phyloP scores from a whole-genome alignment of 1,284 basidiomycete genomes.

The Puccinia novopanici region DNA sequence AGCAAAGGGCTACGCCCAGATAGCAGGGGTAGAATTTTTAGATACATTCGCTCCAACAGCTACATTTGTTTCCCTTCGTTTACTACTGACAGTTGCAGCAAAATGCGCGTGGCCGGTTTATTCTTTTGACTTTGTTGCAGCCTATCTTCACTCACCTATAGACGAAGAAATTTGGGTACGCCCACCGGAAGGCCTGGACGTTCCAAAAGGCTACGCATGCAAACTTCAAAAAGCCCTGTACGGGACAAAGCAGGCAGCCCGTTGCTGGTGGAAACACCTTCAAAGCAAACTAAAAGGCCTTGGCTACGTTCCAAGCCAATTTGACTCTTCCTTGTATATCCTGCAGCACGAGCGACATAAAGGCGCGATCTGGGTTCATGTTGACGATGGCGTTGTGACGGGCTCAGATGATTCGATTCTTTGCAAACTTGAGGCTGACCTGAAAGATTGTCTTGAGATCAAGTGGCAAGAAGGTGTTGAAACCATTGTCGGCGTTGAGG shows the following conservation, averaged over 20 bases:
- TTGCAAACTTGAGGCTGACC: not conserved
- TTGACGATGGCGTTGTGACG: slow-evolving; percentile 24
- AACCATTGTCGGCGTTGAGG: no score
- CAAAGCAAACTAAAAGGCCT: no score
- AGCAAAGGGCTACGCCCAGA: slow-evolving; percentile 10
- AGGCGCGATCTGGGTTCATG: slow-evolving; percentile 20
- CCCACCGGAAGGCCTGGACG: no score
- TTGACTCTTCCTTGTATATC: no score
- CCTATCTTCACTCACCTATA: no score
- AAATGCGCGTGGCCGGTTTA: not conserved
- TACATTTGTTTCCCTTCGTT: not conserved
- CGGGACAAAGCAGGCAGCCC: slow-evolving; percentile 7
- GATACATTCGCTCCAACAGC: slow-evolving; percentile 14
- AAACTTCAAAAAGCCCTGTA: not conserved
- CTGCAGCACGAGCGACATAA: not conserved
- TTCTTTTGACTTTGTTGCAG: slow-evolving; percentile 16
- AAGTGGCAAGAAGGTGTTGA: no score
- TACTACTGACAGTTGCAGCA: slow-evolving; percentile 4
- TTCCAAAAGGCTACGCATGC: not conserved
- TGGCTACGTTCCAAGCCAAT: no score
- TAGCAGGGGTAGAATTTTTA: not conserved
- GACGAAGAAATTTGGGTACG: no score
- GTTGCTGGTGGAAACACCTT: slow-evolving; percentile 31
- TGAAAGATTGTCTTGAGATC: no score
- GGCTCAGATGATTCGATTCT: not conserved